Base-by-base conservation (phyloP, 805 yeast genomes). In the Tetrapisispora taiwanensis region DNA sequence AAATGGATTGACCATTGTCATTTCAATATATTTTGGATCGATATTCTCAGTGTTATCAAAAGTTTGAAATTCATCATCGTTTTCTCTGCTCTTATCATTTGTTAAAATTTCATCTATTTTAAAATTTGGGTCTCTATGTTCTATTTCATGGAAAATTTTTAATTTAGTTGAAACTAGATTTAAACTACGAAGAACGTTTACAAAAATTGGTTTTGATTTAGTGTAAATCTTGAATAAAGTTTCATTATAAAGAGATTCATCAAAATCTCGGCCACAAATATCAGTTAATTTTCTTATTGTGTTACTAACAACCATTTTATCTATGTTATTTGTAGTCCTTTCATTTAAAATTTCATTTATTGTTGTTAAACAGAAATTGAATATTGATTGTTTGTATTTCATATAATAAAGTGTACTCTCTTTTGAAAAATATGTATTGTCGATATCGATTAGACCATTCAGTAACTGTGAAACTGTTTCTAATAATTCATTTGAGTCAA, bases 1-100 rank as follows among this genome's bases (percentile, higher is more conserved):
- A 37, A 54, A 53, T 7, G 65, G 65, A 34, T 60, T 59, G 4
- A 62, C 61, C 66, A 61, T 62, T 1, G 67, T 62, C 60, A 62
- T 58, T 42, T 62, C 65, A 50, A 59, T 46, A 27, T 46, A 54
- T 31, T 41, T 53, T 9, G 35, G 27, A 3, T 49, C 54, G 12
- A 44, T 39, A 2, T 24, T 39, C n/a, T 41, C 48, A 7, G 32
- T 40, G 10, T 24, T 44, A 12, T 30, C 45, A 10, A 15, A 28
- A 8, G 28, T n/a, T 9, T 30, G 24, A 7, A 10, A 24, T 22
- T 44, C 40, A 17, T 30, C 15, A 14, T 7, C 15, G n/a, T 10
- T 30, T n/a, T 13, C 20, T 9, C 13, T 18, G 2, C 22, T 27
- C 14, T 26, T 37, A 24, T 45, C 48, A 26, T 32, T 33, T 15